Evolutionary conservation across 2,329 filamentous ascomycete species (phyloP), one percentile per base, ranked within the genome.

Genomic region (Trichoderma citrinoviride): DNA sequence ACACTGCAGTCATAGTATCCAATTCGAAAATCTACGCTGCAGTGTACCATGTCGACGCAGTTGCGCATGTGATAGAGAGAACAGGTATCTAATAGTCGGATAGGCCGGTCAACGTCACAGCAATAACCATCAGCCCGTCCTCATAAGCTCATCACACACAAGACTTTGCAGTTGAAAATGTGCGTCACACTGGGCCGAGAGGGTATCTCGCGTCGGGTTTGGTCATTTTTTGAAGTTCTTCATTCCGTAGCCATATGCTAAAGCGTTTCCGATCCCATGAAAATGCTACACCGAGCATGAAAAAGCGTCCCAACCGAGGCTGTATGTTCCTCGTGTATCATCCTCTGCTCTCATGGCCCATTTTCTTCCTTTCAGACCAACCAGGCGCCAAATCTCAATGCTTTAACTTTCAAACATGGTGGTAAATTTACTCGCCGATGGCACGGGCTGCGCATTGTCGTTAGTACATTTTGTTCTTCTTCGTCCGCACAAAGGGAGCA

Each of bases 361-460:
- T 71, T 76, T 72, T 73, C 70, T 73, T 73, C 72, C 74, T 68
- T 75, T 69, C 68, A 75, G 74, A 71, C 74, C 74, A 75, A 72
- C 71, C 71, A 73, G 75, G 77, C 76, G 75, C 77, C 73, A 71
- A 73, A 76, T 74, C 73, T 74, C 75, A 76, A 73, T 67, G 62
- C 75, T 71, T 73, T 68, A 73, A 73, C 65, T 67, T 73, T 70
- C 66, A 69, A 71, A 71, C 68, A 67, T 72, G 72, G 65, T 72
- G 72, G 52, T 70, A 70, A 67, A 73, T 72, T 78, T 77, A 79
- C 71, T 78, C 82, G 74, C 81, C 82, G 72, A 88, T 82, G 75
- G 85, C 86, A 76, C 86, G 85, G 78, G 86, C 86, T 88, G 71
- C 66, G 40, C 19, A 68, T 5, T 19, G 3, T 47, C 67, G 71